Conservation (phyloP, 2,329 filamentous ascomycete species). For the Nothophoma quercina region DNA sequence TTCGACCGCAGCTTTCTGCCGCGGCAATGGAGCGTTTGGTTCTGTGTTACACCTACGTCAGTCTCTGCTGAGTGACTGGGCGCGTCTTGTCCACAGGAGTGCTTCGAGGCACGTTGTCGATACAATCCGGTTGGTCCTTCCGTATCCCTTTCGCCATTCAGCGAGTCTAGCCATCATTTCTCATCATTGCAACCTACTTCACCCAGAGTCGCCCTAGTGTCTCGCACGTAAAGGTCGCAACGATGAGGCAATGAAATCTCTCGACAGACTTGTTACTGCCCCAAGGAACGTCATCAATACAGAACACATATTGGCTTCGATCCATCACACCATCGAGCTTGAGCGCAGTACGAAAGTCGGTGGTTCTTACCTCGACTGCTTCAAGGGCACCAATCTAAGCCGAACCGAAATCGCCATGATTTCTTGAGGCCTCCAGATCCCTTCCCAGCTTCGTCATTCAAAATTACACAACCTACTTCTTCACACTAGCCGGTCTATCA, state of each 20-base stretch:
- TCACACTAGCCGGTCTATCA: slow-evolving; percentile 49
- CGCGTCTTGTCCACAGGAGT: slow-evolving; percentile 73
- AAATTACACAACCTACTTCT: slow-evolving; percentile 50
- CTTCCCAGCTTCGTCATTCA: slow-evolving; percentile 18
- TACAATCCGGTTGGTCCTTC: slow-evolving; percentile 69
- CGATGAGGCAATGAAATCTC: slow-evolving; percentile 59
- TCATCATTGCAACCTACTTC: slow-evolving; percentile 68
- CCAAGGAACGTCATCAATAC: slow-evolving; percentile 57
- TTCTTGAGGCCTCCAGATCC: slow-evolving; percentile 51
- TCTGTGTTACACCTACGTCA: slow-evolving; percentile 65
- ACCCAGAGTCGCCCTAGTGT: slow-evolving; percentile 76
- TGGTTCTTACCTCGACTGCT: slow-evolving; percentile 78
- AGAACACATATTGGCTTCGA: slow-evolving; percentile 74
- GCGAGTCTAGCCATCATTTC: slow-evolving; percentile 74
- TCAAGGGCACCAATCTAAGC: slow-evolving; percentile 75
- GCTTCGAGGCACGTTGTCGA: slow-evolving; percentile 67
- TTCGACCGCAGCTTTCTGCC: slow-evolving; percentile 9
- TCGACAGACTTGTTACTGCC: slow-evolving; percentile 65
- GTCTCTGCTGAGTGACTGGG: slow-evolving; percentile 69
- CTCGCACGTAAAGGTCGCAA: slow-evolving; percentile 68
- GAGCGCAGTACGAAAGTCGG: slow-evolving; percentile 71
- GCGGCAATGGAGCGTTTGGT: slow-evolving; percentile 8
- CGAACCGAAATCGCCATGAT: slow-evolving; percentile 69
- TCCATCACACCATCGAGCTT: slow-evolving; percentile 81
- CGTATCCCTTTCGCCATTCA: slow-evolving; percentile 71